Base-by-base conservation (phyloP, 148 eudicot genomes). In the Beta vulgaris region DNA sequence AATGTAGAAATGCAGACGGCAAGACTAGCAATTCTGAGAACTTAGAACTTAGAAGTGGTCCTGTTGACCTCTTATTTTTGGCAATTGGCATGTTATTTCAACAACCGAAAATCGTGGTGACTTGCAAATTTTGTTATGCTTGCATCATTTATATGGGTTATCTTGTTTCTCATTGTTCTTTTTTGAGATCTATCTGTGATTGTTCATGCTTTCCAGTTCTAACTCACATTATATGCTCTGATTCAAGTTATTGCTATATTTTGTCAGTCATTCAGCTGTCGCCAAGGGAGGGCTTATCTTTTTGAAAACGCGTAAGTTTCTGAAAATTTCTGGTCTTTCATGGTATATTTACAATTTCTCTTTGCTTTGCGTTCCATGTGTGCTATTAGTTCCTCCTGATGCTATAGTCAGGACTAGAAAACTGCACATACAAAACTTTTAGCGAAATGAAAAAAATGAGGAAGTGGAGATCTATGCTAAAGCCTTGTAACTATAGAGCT, bases 281-380 rank as follows among this genome's bases (percentile, higher is more conserved):
- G 83, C 34, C 77, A 66, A 79, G 91, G 89, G 74, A 79, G 84
- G 68, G 91, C 89, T n/a, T 88, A 82, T 81, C 89, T 88, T 68
- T 82, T 88, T 79, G 84, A 86, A 74, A 86, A 81, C 67, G 91
- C 77, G 91, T 88, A 84, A 86, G 91, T 88, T 70, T 75, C 42
- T 68, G 18, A 34, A 59, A 35, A 2, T 64, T 72, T 72, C 19
- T 70, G 63, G n/a, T 37, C 11, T 32, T 46, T 0, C n/a, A 39
- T 48, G 59, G 32, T 23, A 32, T 43, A 25, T 15, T 60, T 64
- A 53, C 21, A 40, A 3, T 15, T 9, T 58, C 2, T n/a, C n/a
- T n/a, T 34, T 44, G 29, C 2, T 51, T 7, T 29, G 13, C 21
- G 15, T 48, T 25, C 12, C 13, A n/a, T 69, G 23, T 37, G 25